These are phyloP conservation scores for Cyclanthera cordifolia DNA, from an alignment of 306 rosid genomes.

Conservation along the genomic window DNA sequence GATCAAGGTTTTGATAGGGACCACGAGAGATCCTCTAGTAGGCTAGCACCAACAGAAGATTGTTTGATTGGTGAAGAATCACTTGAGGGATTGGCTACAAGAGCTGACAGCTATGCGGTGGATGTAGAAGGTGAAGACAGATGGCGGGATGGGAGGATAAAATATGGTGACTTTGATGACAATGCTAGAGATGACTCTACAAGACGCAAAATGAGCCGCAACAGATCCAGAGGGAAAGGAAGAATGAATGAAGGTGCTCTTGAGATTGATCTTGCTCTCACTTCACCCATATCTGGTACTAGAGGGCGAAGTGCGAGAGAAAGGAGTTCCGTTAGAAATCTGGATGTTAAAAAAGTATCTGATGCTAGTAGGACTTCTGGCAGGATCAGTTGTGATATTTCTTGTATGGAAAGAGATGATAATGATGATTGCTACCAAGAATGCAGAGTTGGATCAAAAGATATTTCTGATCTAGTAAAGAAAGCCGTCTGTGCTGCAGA, in stretches of 20 bases:
- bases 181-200: conserved; percentile 61
- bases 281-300: conserved; percentile 68
- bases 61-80: conserved; percentile 47
- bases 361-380: conserved; percentile 46
- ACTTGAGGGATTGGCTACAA: conserved; percentile 40
- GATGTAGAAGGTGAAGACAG: conserved; percentile 56
- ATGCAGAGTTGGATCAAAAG: conserved; percentile 66
- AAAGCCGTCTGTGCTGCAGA: conserved; percentile 85
- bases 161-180: conserved; percentile 62
- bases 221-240: conserved; percentile 67
- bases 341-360: conserved; percentile 40
- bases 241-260: conserved; percentile 53
- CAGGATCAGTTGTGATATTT: conserved; percentile 30
- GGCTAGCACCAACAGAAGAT: conserved; percentile 41
- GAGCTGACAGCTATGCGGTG: conserved; percentile 26
- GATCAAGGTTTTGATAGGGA: conserved; percentile 50
- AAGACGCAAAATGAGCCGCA: conserved; percentile 64
- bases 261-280: conserved; percentile 52
- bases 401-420: conserved; percentile 56
- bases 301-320: conserved; percentile 57
- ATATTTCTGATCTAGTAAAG: conserved; percentile 59
- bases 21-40: conserved; percentile 30
- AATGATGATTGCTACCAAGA: conserved; percentile 73
- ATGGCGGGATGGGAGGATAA: conserved; percentile 68
- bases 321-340: conserved; percentile 35